Conservation (phyloP, 192 early-diverging fungal genomes). For the Backusella australiensis region DNA sequence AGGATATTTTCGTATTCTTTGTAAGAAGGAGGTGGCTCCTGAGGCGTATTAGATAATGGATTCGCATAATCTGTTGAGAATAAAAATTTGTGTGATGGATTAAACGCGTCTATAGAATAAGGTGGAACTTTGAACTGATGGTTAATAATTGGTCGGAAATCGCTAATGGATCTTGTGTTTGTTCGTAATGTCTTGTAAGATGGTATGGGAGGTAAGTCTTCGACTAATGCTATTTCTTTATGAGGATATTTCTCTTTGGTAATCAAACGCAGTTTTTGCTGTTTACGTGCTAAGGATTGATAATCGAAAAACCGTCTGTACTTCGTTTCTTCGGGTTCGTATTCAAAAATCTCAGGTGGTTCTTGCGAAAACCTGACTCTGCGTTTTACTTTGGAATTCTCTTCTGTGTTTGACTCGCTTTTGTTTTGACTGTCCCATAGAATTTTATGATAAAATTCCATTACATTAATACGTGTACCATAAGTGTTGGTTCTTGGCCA, state of each 20-base stretch:
- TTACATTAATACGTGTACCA: constrained; percentile 2
- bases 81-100: background rate
- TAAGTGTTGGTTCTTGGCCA: background rate
- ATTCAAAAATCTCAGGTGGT: background rate
- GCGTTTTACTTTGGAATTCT: background rate
- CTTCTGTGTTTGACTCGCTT: background rate
- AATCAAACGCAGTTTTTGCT: background rate
- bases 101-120: constrained; percentile 7
- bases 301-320: background rate
- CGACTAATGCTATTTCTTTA: background rate
- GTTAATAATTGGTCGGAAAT: background rate
- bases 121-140: background rate
- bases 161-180: background rate
- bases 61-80: background rate
- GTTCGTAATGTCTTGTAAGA: background rate
- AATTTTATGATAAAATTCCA: background rate
- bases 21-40: background rate
- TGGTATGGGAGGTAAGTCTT: background rate
- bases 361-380: constrained; percentile 3
- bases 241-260: constrained; percentile 2
- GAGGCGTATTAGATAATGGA: background rate
- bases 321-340: background rate
- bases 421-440: background rate
- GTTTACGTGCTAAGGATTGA: background rate
- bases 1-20: background rate